These are phyloP conservation scores for Leptomonas pyrrhocoris DNA, from an alignment of 208 protist genomes.

Conservation along the genomic window DNA sequence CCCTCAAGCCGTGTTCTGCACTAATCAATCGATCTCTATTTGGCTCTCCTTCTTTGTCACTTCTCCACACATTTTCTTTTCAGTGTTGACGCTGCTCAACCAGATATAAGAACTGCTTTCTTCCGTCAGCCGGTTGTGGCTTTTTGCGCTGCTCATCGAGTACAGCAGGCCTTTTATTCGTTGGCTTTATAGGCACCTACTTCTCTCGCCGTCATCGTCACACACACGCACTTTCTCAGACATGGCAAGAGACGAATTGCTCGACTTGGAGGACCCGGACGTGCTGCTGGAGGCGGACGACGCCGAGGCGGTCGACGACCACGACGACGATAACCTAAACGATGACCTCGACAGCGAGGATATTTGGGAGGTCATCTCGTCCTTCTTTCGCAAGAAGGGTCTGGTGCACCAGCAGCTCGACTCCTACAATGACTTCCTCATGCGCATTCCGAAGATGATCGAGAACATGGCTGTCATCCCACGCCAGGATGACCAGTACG, in stretches of 20 bases:
- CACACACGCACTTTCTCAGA: background rate
- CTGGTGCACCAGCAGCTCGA: conserved; percentile 99
- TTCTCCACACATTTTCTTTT: conserved; percentile 6
- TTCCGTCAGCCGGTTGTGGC: too few species aligned
- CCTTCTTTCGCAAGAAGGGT: conserved; percentile 98
- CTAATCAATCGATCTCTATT: background rate
- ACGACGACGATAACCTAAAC: conserved; percentile 28
- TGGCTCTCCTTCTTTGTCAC: background rate
- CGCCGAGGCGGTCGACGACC: conserved; percentile 44
- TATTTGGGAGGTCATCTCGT: conserved; percentile 96
- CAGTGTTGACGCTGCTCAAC: too few species aligned
- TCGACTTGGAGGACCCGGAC: conserved; percentile 72
- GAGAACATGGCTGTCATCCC: conserved; percentile 71
- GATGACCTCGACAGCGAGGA: conserved; percentile 93
- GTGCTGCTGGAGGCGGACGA: conserved; percentile 79
- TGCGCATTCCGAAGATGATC: conserved; percentile 85
- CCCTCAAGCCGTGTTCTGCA: too few species aligned
- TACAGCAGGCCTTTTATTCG: background rate
- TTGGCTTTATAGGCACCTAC: background rate
- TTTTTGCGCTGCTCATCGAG: background rate
- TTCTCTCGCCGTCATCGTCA: too few species aligned
- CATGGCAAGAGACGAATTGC: conserved; percentile 26
- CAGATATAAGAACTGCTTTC: too few species aligned
- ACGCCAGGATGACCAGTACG: conserved; percentile 83
- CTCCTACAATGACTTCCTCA: conserved; percentile 98